Evolutionary conservation across 257 asterid genomes (phyloP).

Genomic region (Forsythia suspensa): DNA sequence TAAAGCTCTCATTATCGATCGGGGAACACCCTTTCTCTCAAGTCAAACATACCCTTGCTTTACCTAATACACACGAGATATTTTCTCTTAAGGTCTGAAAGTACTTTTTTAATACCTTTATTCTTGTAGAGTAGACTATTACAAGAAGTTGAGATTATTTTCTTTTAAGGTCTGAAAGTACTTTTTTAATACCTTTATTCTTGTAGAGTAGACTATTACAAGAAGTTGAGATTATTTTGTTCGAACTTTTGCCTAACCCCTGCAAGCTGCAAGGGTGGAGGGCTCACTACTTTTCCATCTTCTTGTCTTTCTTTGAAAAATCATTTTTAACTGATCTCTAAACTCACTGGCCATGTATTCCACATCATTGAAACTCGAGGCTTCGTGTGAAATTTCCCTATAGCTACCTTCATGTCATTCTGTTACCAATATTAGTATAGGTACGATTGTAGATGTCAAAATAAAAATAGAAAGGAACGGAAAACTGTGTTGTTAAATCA

Average conservation of each 20-base stretch:
- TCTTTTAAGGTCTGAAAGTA: neutral
- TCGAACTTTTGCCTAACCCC: neutral
- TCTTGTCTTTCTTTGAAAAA: neutral
- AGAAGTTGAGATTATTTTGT: neutral
- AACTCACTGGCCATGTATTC: neutral
- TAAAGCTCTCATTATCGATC: too few species aligned
- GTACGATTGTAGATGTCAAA: neutral
- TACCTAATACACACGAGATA: neutral
- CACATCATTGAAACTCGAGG: neutral
- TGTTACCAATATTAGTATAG: neutral
- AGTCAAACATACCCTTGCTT: neutral
- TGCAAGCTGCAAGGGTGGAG: neutral
- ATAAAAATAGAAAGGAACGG: neutral
- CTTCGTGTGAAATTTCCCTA: neutral
- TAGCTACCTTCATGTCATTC: neutral
- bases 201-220: too few species aligned
- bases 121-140: too few species aligned
- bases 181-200: too few species aligned
- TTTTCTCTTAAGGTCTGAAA: too few species aligned
- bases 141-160: neutral
- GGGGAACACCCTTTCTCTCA: neutral
- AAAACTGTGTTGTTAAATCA: neutral
- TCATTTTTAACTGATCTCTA: neutral
- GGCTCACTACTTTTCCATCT: neutral
- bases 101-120: too few species aligned